These are phyloP conservation scores for Fusarium sp. DNA, from an alignment of 2,329 filamentous ascomycete genomes.

Conservation along the genomic window DNA sequence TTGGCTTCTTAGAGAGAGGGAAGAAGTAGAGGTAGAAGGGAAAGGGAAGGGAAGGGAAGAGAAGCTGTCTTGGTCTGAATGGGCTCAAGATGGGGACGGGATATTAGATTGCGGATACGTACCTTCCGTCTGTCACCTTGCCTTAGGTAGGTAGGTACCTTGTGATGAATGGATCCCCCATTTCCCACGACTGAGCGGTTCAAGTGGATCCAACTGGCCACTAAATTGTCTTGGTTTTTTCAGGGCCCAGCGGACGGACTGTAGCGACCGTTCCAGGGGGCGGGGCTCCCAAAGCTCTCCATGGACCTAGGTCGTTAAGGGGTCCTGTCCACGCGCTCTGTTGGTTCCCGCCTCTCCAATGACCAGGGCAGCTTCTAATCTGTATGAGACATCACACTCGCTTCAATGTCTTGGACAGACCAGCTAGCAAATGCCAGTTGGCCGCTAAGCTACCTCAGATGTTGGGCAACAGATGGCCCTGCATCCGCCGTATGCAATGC, in stretches of 20 bases:
- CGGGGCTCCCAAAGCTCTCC: constrained; percentile 13
- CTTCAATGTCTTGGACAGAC: constrained; percentile 18
- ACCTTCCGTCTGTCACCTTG: constrained; percentile 21
- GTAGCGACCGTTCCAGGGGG: constrained; percentile 37
- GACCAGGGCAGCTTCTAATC: too few species aligned
- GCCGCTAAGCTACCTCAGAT: constrained; percentile 3
- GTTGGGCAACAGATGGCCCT: constrained; percentile 13
- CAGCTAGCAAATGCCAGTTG: neutral
- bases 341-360: constrained; percentile 14
- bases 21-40: constrained; percentile 18
- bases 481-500: constrained; percentile 43
- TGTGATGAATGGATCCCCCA: constrained; percentile 36
- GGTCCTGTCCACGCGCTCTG: constrained; percentile 27
- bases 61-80: constrained; percentile 38
- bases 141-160: neutral
- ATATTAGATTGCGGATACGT: constrained; percentile 43
- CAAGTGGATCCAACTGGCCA: constrained; percentile 31
- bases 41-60: constrained; percentile 14
- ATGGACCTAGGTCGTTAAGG: constrained; percentile 17
- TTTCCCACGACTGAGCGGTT: constrained; percentile 28
- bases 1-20: constrained; percentile 31
- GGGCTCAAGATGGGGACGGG: constrained; percentile 26
- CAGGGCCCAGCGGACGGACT: constrained; percentile 30
- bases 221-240: constrained; percentile 17
- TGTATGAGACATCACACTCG: neutral